phyloP scores from a whole-genome alignment of 2,329 filamentous ascomycete species.

The Fusarium oligoseptatum region DNA sequence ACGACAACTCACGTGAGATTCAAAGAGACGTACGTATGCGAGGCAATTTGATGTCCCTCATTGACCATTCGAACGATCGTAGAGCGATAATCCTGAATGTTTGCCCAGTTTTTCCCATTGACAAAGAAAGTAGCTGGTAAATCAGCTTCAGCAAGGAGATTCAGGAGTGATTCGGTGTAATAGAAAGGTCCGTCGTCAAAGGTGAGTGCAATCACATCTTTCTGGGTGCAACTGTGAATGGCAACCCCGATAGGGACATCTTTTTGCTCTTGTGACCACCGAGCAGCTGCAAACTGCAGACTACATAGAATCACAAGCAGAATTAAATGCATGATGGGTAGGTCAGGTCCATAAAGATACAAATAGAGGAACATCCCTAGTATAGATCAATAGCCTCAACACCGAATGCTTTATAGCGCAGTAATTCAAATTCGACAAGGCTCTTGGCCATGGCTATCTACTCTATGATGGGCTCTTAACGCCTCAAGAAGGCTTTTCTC shows the following conservation, averaged over 20 bases:
- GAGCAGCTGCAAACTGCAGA: constrained; percentile 4
- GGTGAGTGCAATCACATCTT: constrained; percentile 51
- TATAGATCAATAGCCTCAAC: neutral
- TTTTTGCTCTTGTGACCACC: neutral
- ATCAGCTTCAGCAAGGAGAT: constrained; percentile 41
- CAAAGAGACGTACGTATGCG: constrained; percentile 54
- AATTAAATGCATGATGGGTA: neutral
- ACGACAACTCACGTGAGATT: constrained; percentile 36
- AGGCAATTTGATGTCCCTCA: constrained; percentile 68
- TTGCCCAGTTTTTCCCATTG: constrained; percentile 42
- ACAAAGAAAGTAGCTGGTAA: constrained; percentile 49
- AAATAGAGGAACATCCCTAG: neutral
- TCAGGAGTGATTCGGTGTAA: constrained; percentile 53
- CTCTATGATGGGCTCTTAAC: neutral
- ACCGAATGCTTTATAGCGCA: neutral
- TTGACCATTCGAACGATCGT: constrained; percentile 56
- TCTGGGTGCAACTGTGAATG: constrained; percentile 42
- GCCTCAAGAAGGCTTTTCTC: neutral
- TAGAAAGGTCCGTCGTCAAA: constrained; percentile 56
- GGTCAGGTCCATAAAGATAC: neutral
- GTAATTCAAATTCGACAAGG: neutral
- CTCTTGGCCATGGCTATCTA: neutral
- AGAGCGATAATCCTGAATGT: constrained; percentile 38
- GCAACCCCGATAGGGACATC: constrained; percentile 26
- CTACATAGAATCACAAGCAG: neutral